Conservation (phyloP, 129 eudicot genomes). For the Artemisia argyi region DNA sequence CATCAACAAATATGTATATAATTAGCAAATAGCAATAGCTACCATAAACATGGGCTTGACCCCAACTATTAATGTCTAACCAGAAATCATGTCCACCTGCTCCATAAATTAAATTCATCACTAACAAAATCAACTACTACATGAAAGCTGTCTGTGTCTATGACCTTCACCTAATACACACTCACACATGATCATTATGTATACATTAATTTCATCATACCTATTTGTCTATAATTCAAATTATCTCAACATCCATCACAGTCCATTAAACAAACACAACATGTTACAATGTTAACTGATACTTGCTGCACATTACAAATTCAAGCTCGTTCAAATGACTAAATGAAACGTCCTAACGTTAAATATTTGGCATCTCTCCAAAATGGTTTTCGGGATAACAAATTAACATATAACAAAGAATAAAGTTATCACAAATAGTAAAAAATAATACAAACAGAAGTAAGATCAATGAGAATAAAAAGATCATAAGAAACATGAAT, state of each 20-base stretch:
- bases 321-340: not conserved
- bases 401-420: constrained; percentile 24
- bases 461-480: constrained; percentile 9
- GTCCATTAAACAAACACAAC: constrained; percentile 18
- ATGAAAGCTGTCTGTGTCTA: constrained; percentile 32
- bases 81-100: constrained; percentile 36
- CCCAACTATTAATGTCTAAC: constrained; percentile 40
- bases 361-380: not conserved
- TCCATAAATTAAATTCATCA: constrained; percentile 32
- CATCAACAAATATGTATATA: constrained; percentile 3
- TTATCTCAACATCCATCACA: constrained; percentile 18
- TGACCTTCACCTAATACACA: constrained; percentile 43
- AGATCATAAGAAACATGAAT: constrained; percentile 35
- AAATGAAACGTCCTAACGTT: not conserved
- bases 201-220: constrained; percentile 35
- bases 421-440: constrained; percentile 16
- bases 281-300: constrained; percentile 21
- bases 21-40: constrained; percentile 19
- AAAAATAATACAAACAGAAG: constrained; percentile 12
- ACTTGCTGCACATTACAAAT: not conserved
- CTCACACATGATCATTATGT: constrained; percentile 30
- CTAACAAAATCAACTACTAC: constrained; percentile 25
- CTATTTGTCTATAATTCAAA: constrained; percentile 10
- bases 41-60: constrained; percentile 31
- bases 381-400: not conserved